phyloP scores from a whole-genome alignment of 1,284 basidiomycete species.

The Fomitopsis schrenkii region DNA sequence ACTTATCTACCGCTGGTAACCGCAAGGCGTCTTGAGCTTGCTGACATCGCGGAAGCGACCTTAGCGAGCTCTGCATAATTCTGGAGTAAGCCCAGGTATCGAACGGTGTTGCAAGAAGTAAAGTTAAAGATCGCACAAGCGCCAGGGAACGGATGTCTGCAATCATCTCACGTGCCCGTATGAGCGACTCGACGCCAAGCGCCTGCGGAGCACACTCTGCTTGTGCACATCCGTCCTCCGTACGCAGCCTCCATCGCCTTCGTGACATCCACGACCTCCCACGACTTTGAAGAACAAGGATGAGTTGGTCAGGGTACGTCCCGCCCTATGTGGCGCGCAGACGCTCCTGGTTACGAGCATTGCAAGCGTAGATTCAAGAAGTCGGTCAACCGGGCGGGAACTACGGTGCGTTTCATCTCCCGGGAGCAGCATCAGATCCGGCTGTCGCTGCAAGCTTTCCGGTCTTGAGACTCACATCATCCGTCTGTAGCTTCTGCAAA shows the following conservation, averaged over 20 bases:
- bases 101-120: too few relatives aligned
- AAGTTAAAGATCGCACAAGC: not conserved
- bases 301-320: slow-evolving; percentile 49
- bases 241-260: not conserved
- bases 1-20: too few relatives aligned
- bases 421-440: not conserved
- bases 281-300: slow-evolving; percentile 11
- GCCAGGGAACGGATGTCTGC: not conserved
- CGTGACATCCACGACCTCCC: not conserved
- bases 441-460: not conserved
- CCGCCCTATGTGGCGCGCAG: too few relatives aligned
- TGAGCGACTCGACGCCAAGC: not conserved
- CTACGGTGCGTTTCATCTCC: slow-evolving; percentile 52
- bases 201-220: not conserved
- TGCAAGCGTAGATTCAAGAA: slow-evolving; percentile 78
- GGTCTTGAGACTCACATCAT: slow-evolving; percentile 3
- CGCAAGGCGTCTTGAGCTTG: too few relatives aligned
- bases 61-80: too few relatives aligned
- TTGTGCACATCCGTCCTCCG: not conserved
- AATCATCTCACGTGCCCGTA: not conserved
- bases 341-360: not conserved
- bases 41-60: too few relatives aligned
- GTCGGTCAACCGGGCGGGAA: slow-evolving; percentile 89
- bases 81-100: too few relatives aligned
- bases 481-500: slow-evolving; percentile 74